Evolutionary conservation across 768 basidiomycete species (phyloP).

Genomic region (Gautieria morchelliformis): DNA sequence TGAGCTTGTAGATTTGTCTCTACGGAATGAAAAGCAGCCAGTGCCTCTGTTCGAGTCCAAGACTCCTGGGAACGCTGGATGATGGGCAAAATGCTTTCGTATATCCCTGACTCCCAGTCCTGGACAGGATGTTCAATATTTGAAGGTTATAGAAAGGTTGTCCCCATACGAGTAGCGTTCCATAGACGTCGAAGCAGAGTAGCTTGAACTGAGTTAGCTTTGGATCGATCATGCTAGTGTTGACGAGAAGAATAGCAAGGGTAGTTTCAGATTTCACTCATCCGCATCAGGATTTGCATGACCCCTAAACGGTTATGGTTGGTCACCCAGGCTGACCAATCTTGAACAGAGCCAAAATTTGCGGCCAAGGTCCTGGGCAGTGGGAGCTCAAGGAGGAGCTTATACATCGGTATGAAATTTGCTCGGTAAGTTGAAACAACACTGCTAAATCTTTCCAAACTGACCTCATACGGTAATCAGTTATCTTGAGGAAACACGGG

Average conservation of each 20-base stretch:
- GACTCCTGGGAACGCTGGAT: slow-evolving; percentile 27
- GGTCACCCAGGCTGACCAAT: no score
- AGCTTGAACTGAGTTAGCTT: slow-evolving; percentile 23
- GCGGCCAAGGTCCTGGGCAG: no score
- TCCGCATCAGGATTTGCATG: no score
- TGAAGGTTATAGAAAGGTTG: background rate
- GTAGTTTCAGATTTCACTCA: no score
- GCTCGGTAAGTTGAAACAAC: slow-evolving; percentile 31
- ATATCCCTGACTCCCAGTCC: slow-evolving; percentile 71
- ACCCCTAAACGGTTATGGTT: no score
- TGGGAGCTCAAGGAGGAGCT: no score
- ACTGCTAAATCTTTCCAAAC: background rate
- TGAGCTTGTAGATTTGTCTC: slow-evolving; percentile 51
- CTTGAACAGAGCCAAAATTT: no score
- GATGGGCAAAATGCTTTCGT: slow-evolving; percentile 42
- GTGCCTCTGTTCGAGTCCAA: slow-evolving; percentile 43
- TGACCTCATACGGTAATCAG: slow-evolving; percentile 27
- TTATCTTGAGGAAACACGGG: slow-evolving; percentile 65
- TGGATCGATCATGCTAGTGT: background rate
- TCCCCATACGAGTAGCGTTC: slow-evolving; percentile 47
- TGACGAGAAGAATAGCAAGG: background rate
- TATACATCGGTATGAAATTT: slow-evolving; percentile 44
- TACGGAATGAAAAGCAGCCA: slow-evolving; percentile 40
- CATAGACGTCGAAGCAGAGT: slow-evolving; percentile 70
- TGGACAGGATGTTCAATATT: slow-evolving; percentile 13